Base-by-base conservation (phyloP, 2,329 filamentous ascomycete species). In the Colletotrichum lini region DNA sequence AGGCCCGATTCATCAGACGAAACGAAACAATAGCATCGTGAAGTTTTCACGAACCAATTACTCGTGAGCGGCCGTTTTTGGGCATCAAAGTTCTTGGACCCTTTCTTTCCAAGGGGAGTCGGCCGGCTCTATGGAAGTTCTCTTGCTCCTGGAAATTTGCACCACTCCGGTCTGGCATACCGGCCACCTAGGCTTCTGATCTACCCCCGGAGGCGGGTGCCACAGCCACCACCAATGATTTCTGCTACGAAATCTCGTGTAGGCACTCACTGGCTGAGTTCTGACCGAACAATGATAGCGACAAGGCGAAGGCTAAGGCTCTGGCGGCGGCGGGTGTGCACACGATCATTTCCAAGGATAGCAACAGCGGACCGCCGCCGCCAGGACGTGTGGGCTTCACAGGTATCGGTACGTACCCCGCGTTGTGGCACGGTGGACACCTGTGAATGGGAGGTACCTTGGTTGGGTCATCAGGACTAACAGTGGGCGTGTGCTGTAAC, bases 311-410 rank as follows among this genome's bases (percentile, higher is more conserved):
- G 50, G 66, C 66, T 9, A 65, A 18, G 45, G 60, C 59, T 38
- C 23, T 23, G 65, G 56, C 40, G 49, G 40, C 23, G 21, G 21
- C 50, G 58, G 50, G 50, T 35, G 23, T 61, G 63, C 66, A 65
- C 61, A 58, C 53, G 61, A 69, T 62, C 56, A 60, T 47, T 38
- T 68, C 68, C 68, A 71, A 68, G 68, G 68, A 68, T 71, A 71
- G 65, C 42, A 68, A 64, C 68, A 64, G 65, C 38, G 65, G 68
- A 44, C n/a, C 45, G 26, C 54, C 42, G 53, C n/a, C 45, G 26
- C 54, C 42, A 58, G 45, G 67, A 65, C 56, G 44, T 47, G 26
- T 47, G 26, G 35, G 23, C 38, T 45, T 61, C 5, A 23, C 45
- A 42, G 40, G 68, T 64, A 64, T 35, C 58, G 58, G 52, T 68